Evolutionary conservation across 1,284 basidiomycete genomes (phyloP).

Genomic region (Ceratorhiza oryzae-sativae): DNA sequence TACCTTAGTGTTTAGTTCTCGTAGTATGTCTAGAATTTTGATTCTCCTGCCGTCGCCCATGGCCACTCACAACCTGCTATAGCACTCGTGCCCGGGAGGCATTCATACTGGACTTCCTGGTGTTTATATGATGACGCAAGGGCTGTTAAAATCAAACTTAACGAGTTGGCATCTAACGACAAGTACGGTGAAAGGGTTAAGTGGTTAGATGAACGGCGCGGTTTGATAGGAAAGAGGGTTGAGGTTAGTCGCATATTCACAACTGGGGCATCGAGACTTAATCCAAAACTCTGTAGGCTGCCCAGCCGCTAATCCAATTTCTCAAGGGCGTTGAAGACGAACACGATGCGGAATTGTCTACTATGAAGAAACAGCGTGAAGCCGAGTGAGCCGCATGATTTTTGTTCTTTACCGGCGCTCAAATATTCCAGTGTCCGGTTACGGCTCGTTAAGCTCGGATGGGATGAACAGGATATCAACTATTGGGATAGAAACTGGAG

Average conservation of each 20-base stretch:
- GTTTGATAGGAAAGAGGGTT: background rate
- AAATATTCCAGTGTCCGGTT: background rate
- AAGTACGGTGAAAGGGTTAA: background rate
- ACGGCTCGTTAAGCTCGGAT: constrained; percentile 13
- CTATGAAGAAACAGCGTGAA: background rate
- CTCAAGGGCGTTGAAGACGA: background rate
- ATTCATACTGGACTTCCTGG: background rate
- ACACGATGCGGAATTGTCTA: background rate
- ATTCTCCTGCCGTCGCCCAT: background rate
- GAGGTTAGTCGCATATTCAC: background rate
- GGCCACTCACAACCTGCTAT: background rate
- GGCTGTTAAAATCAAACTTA: constrained; percentile 22
- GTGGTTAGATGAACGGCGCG: background rate
- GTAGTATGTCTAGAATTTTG: background rate
- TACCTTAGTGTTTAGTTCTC: background rate
- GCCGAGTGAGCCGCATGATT: background rate
- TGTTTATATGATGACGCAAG: constrained; percentile 21
- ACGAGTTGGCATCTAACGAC: background rate
- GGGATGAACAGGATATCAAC: background rate
- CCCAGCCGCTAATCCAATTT: background rate
- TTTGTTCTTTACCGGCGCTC: background rate
- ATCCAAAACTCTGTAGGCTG: background rate
- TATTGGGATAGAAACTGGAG: background rate
- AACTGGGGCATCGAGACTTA: too few relatives aligned
- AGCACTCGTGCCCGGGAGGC: constrained; percentile 1